Conservation (phyloP, 257 asterid species). For the Lycium ferocissimum region DNA sequence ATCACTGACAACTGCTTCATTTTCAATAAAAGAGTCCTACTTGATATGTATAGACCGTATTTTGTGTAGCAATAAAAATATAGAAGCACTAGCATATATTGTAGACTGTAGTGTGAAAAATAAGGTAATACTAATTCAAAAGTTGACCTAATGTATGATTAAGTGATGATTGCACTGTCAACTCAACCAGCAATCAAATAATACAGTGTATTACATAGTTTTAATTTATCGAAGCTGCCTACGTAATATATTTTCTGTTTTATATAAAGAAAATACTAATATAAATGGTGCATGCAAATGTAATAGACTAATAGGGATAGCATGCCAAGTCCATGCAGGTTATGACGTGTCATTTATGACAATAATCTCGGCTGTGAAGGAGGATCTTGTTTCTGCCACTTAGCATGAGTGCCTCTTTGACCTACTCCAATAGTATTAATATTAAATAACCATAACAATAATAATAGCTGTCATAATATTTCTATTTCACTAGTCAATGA, state of each 20-base stretch:
- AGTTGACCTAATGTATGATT: neutral
- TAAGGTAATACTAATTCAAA: no score
- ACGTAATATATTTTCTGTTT: neutral
- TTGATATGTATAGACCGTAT: neutral
- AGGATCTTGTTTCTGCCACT: constrained; percentile 40
- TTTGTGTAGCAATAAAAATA: neutral
- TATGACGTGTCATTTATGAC: constrained; percentile 17
- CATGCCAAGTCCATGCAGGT: neutral
- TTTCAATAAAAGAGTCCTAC: neutral
- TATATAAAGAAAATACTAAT: neutral
- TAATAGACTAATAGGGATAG: neutral
- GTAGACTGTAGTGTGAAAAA: no score
- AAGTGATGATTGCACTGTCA: neutral
- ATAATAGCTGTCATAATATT: constrained; percentile 12
- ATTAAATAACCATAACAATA: neutral
- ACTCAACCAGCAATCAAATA: neutral
- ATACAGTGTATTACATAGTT: neutral
- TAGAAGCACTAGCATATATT: neutral
- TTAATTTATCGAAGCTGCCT: neutral
- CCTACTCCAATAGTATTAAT: neutral
- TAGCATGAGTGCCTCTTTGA: neutral
- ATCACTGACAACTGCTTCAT: neutral
- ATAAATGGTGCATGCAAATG: neutral
- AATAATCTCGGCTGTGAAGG: constrained; percentile 36
- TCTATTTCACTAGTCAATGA: neutral